Evolutionary conservation across 2,329 filamentous ascomycete genomes (phyloP), one percentile per base, ranked within the genome.

Genomic region (Trichothecium roseum): DNA sequence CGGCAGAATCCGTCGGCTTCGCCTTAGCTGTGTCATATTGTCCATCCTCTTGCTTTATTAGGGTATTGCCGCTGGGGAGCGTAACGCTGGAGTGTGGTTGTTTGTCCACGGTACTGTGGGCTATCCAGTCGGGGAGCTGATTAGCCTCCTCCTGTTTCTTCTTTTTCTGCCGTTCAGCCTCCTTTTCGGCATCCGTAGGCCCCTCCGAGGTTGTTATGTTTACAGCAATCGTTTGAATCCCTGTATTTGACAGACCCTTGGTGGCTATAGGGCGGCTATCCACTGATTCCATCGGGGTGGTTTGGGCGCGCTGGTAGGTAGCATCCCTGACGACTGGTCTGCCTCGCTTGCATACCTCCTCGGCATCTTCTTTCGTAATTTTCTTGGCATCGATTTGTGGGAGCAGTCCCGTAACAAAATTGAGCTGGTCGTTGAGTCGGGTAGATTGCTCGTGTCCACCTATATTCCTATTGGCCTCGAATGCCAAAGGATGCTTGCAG

Each of bases 351-450:
- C 83, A 64, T 3, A 83, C 82, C 16, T 73, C 68, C 34, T 86
- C 80, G 45, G 85, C 86, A 44, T 74, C 80, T 51, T 82, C 81
- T 44, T 79, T 80, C 2, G 84, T 84, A 6, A 93, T 76, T 27
- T 76, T 66, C 5, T 80, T 69, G n/a, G 72, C 67, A 51, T 91
- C 85, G 40, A 93, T 84, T 49, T 81, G 72, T 37, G 81, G 81
- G 42, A 93, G 66, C 36, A 87, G 68, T 39, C 83, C 75, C 38
- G 83, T 81, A 45, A 91, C 78, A 48, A 84, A 84, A 46, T 78
- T 79, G 56, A 89, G 80, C 54, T 89, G 81, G 47, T 78, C 76
- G 57, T 89, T 89, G 48, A 91, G 65, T 32, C 78, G 70, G 16
- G 79, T 82, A 32, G 80, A 80, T 47, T 81, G 74, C 56, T 85